A percentile compares a stretch with the other conserved stretches of the same genome.
These are phyloP conservation scores for Eimeria praecox DNA, from an alignment of 169 alveolate species.

Conservation along the genomic window DNA sequence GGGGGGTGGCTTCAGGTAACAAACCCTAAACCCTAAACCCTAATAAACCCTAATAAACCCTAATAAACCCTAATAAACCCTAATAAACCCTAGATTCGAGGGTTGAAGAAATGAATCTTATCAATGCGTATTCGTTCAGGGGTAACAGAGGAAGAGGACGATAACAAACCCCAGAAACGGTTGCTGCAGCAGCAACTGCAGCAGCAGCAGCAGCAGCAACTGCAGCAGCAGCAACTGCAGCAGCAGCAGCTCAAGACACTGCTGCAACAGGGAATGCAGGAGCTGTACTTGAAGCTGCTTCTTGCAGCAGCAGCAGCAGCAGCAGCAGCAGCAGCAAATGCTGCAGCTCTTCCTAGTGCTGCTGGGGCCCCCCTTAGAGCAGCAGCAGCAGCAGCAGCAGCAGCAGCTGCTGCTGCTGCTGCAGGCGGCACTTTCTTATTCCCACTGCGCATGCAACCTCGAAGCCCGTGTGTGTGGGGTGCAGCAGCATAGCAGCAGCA, in stretches of 20 bases:
- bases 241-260: background rate
- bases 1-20: slow-evolving; percentile 1
- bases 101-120: background rate
- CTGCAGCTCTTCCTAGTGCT: no score
- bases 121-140: background rate
- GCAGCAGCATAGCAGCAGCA: background rate
- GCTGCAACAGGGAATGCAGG: background rate
- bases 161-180: background rate
- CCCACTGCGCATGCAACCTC: background rate
- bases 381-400: no score
- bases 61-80: background rate
- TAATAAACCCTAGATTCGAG: background rate
- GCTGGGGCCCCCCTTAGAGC: no score
- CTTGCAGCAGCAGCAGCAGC: background rate
- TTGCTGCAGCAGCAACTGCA: background rate
- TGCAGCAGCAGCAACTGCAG: background rate
- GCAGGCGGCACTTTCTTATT: background rate
- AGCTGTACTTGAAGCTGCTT: background rate
- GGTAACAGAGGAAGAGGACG: slow-evolving; percentile 8
- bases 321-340: background rate
- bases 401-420: background rate
- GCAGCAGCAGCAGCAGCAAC: background rate
- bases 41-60: background rate
- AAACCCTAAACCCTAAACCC: background rate
- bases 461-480: background rate